Evolutionary conservation across 306 rosid species (phyloP), one percentile per base, ranked within the genome.

Genomic region (Casuarina equisetifolia): DNA sequence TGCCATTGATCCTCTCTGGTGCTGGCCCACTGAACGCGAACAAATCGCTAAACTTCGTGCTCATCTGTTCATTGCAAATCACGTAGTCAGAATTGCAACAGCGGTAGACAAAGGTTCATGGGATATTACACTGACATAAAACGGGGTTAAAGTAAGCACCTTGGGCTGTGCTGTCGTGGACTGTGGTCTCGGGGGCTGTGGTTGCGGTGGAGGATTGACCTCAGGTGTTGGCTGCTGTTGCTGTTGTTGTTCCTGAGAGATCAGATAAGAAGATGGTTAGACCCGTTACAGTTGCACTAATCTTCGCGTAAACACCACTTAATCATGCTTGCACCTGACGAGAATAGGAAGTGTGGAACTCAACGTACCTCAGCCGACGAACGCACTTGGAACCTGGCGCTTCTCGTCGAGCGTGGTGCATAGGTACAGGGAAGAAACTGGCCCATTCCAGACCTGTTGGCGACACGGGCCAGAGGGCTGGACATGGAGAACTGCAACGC

Each of bases 1-100:
- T 86, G 9, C 98, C 98, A 67, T 93, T 93, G 80, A 93, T 93
- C 73, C 98, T 91, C 84, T 93, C 98, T 4, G 98, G 98, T 5
- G 88, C 98, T 0, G 97, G 94, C 5, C 98, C 98, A 36, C 91
- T 77, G 86, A 93, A 93, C 0, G 96, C 97, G n/a, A 93, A 76
- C 16, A 93, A 48, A 12, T 91, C 92, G 0, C 84, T 50, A 16
- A 93, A 87, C 8, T 84, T 91, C 0, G 92, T 85, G 80, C 90
- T 90, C 52, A 72, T 74, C 91, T 89, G 90, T 44, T 72, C 57
- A 7, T 1, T 25, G 40, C 8, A 20, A 32, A 42, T 36, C 13
- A 2, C 6, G 35, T 42, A 4, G 43, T 67, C 59, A 11, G 58
- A 46, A 46, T 46, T 46, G 13, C 3, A 46, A 9, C 50, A 46